Base-by-base conservation (phyloP, 129 eudicot species). In the Lactuca sativa region DNA sequence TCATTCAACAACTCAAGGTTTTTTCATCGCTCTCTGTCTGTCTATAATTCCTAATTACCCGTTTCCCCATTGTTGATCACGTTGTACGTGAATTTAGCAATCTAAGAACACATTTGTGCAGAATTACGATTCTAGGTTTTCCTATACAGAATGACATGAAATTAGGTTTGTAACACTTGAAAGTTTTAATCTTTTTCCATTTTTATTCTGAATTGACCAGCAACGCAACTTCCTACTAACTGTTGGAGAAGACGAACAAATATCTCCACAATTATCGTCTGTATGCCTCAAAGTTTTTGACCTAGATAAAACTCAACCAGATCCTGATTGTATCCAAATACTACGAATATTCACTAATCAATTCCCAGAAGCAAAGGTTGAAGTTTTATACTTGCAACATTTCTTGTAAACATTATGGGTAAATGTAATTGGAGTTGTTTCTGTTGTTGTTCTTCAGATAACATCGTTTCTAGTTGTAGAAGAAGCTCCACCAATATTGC, bases 401-500 rank as follows among this genome's bases (percentile, higher is more conserved):
- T 25, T 36, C 30, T 25, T 40, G 15, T 44, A 49, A 36, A 2
- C 52, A 1, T 47, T 2, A 25, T 25, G 30, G 30, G 30, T 25
- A 25, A 25, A 25, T 25, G 30, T 25, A 25, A 25, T 25, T 25
- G 30, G 30, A 25, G 30, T 18, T 18, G 21, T 18, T 18, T 18
- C 21, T 18, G 21, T 18, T 18, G 21, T 18, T 18, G 21, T 70
- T 73, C 15, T 85, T 79, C 86, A 95, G 99, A 86, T 95, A 51
- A 95, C 99, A 21, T 85, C 93, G 32, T 95, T 95, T 80, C 59
- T 84, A 58, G 96, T 87, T 74, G 66, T 90, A 25, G 99, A 93
- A 75, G 99, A 93, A 82, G 99, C 97, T 72, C 97, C 99, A 61
- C 99, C 99, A 9, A 83, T 90, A 75, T 79, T 95, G 71, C 84